Conservation (phyloP, 2,329 filamentous ascomycete species). For the Coleophoma eucalyptorum region DNA sequence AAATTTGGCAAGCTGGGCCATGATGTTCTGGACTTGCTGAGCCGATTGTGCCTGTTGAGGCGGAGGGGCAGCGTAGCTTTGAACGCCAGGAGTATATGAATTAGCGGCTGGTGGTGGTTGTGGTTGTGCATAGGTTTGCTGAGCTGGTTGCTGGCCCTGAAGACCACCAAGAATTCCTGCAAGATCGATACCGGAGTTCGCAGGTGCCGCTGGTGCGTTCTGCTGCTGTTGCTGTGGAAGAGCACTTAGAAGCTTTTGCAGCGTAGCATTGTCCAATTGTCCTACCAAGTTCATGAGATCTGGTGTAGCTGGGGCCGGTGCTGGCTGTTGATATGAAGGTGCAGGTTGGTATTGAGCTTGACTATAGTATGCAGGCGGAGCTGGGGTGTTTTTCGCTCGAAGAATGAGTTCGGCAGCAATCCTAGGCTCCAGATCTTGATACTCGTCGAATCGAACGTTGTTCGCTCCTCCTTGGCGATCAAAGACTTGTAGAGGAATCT, state of each 20-base stretch:
- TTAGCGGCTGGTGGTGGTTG: conserved; percentile 23
- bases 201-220: conserved; percentile 18
- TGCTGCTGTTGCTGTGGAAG: conserved; percentile 33
- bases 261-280: conserved; percentile 61
- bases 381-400: conserved; percentile 53
- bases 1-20: conserved; percentile 67
- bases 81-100: conserved; percentile 22
- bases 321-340: conserved; percentile 31
- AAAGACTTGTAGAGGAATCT: conserved; percentile 81
- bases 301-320: conserved; percentile 27
- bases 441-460: conserved; percentile 83
- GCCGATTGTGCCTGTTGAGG: conserved; percentile 33
- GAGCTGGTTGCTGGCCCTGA: conserved; percentile 19
- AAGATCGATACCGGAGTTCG: conserved; percentile 30
- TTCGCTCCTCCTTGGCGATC: conserved; percentile 71
- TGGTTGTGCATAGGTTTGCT: conserved; percentile 27
- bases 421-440: conserved; percentile 73
- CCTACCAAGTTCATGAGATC: conserved; percentile 64
- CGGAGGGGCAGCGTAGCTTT: conserved; percentile 13
- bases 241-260: conserved; percentile 67
- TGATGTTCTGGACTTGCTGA: conserved; percentile 66
- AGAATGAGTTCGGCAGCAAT: conserved; percentile 79
- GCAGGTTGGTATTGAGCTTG: conserved; percentile 30
- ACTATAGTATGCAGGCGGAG: conserved; percentile 23
- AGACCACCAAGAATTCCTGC: conserved; percentile 26